Base-by-base conservation (phyloP, 805 yeast genomes). In the Candida piceae region DNA sequence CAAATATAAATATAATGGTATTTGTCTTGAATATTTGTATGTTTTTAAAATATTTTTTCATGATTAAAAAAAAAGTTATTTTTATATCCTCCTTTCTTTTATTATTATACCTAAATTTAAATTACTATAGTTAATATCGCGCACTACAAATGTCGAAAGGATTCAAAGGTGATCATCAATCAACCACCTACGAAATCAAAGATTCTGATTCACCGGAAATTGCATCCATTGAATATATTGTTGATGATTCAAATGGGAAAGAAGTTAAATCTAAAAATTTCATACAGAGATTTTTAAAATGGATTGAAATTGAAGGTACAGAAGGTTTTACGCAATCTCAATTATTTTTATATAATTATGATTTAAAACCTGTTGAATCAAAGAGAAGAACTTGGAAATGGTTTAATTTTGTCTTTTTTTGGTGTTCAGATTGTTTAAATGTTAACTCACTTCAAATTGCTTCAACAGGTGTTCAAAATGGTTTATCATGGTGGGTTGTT, bases 391-490 rank as follows among this genome's bases (percentile, higher is more conserved):
- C 74, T n/a, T 87, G 96, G 96, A 64, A 74, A 20, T 84, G 95
- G 94, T 78, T 67, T 59, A 84, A 86, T 58, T 87, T 65, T 55
- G 78, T 83, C 11, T 77, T 74, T 45, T 83, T 84, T 50, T 87
- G 96, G 96, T 60, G 87, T 40, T 87, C 95, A 0, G 96, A 87
- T 57, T 79, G 95, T 22, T 84, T 87, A 65, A 87, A 87, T 62
- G 78, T 87, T 55, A 86, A 84, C 58, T 85, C 96, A 5, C 86
- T 90, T 87, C 88, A 84, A 66, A 85, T 87, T 49, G 95, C 95
- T 2, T 79, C 90, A 7, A 83, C 95, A 0, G 95, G 95, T 50
- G 80, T 83, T 39, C 67, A 70, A 36, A 76, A 78, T 16, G 93
- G 93, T 9, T 64, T 87, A 61, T 74, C 80, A 13, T 86, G 95